A percentile compares a stretch with the other conserved stretches of the same genome.
Conservation (phyloP, 257 asterid genomes). For the Lycium barbarum region DNA sequence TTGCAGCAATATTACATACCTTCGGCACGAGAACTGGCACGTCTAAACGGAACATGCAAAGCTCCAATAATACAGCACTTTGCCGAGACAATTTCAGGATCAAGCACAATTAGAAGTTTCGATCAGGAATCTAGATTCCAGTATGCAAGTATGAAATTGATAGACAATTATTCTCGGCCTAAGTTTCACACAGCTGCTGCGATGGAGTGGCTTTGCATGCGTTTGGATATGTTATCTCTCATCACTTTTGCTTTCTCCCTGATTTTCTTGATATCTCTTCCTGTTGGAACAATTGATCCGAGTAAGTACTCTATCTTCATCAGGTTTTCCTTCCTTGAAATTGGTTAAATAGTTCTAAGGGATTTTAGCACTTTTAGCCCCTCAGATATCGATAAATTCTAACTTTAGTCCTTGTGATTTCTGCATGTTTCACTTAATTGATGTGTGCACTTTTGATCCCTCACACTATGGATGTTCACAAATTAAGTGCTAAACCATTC, state of each 20-base stretch:
- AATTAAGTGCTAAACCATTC: too few relatives aligned
- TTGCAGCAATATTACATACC: conserved; percentile 80
- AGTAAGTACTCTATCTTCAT: conserved; percentile 51
- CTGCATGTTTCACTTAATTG: too few relatives aligned
- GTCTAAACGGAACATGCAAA: conserved; percentile 81
- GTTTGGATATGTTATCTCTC: conserved; percentile 75
- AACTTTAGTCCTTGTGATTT: too few relatives aligned
- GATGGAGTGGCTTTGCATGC: conserved; percentile 96
- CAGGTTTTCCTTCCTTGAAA: not conserved
- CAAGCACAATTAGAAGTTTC: conserved; percentile 83
- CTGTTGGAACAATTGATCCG: conserved; percentile 81
- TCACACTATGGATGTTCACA: too few relatives aligned
- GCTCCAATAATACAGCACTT: conserved; percentile 94
- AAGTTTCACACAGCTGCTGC: conserved; percentile 77
- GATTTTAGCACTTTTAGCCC: too few relatives aligned
- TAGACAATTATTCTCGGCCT: conserved; percentile 85
- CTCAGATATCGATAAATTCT: too few relatives aligned
- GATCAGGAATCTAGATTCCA: conserved; percentile 75
- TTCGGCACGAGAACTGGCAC: conserved; percentile 85
- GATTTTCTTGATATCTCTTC: conserved; percentile 72
- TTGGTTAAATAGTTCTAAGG: not conserved
- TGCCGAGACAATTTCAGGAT: conserved; percentile 88
- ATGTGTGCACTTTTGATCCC: too few relatives aligned
- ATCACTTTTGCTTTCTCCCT: conserved; percentile 69
- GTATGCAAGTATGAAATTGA: conserved; percentile 67